phyloP scores from a whole-genome alignment of 345 rosid genomes.

The Carallia brachiata region DNA sequence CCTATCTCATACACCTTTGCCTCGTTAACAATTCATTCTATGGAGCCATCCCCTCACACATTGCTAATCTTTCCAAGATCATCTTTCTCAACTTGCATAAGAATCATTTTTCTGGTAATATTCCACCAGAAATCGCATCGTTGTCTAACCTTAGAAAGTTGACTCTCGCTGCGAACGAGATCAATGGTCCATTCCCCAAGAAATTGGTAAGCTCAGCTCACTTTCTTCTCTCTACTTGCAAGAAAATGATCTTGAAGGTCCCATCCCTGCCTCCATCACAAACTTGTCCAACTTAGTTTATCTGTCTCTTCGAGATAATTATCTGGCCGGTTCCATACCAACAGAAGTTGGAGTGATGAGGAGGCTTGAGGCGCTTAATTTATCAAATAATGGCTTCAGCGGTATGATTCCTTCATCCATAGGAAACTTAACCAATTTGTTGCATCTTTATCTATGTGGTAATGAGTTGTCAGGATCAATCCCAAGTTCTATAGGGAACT shows the following conservation, averaged over 20 bases:
- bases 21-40: no score
- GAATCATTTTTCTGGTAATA: slow-evolving; percentile 7
- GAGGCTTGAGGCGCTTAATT: neutral
- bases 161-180: neutral
- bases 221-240: neutral
- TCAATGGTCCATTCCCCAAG: slow-evolving; percentile 16
- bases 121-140: slow-evolving; percentile 7
- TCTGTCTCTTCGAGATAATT: neutral
- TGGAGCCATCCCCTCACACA: no score
- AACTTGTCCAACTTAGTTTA: neutral
- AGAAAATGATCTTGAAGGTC: neutral
- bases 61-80: no score
- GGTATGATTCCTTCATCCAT: neutral
- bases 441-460: neutral
- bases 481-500: neutral
- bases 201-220: neutral
- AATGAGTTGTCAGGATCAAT: slow-evolving; percentile 15
- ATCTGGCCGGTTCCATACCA: slow-evolving; percentile 1
- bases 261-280: no score
- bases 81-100: slow-evolving; percentile 5
- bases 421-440: neutral
- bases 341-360: neutral
- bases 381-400: neutral
- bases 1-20: no score
- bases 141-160: neutral